phyloP scores from a whole-genome alignment of 345 rosid species.

The Cardiospermum halicacabum region DNA sequence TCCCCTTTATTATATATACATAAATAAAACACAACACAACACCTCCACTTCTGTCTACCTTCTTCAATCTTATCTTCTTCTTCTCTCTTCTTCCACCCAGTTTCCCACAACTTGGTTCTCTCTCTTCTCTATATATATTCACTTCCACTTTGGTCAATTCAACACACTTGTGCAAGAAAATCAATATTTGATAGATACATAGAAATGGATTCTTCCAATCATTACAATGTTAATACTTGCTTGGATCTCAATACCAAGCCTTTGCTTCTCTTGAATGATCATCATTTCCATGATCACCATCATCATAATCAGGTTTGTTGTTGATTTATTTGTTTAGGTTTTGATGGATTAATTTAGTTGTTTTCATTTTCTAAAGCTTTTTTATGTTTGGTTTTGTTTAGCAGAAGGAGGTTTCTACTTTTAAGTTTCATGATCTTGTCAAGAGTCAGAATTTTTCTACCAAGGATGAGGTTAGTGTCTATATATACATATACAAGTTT shows the following conservation, averaged over 20 bases:
- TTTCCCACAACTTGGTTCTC: constrained; percentile 22
- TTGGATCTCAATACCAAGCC: constrained; percentile 48
- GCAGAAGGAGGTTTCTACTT: constrained; percentile 21
- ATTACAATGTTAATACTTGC: constrained; percentile 35
- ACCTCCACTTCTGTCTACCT: too few species aligned
- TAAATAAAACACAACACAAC: too few species aligned
- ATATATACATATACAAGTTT: too few species aligned
- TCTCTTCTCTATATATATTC: background rate
- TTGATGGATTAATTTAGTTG: background rate
- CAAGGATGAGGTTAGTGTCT: constrained; percentile 37
- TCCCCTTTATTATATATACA: background rate
- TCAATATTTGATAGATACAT: too few species aligned
- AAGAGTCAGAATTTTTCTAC: constrained; percentile 19
- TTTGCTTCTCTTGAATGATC: constrained; percentile 33
- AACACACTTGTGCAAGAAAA: too few species aligned
- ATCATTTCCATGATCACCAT: constrained; percentile 25
- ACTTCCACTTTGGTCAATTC: constrained; percentile 10
- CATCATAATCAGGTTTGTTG: background rate
- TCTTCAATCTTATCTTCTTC: constrained; percentile 17
- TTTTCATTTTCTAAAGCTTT: background rate
- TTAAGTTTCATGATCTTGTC: constrained; percentile 30
- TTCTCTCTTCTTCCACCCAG: constrained; percentile 27
- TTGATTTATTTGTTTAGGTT: background rate
- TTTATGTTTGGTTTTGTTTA: constrained; percentile 12
- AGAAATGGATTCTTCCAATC: constrained; percentile 36